Percentiles rank a stretch among this genome's conserved stretches.
Conservation (phyloP, 2,329 filamentous ascomycete species). For the Aspergillus alliaceus region DNA sequence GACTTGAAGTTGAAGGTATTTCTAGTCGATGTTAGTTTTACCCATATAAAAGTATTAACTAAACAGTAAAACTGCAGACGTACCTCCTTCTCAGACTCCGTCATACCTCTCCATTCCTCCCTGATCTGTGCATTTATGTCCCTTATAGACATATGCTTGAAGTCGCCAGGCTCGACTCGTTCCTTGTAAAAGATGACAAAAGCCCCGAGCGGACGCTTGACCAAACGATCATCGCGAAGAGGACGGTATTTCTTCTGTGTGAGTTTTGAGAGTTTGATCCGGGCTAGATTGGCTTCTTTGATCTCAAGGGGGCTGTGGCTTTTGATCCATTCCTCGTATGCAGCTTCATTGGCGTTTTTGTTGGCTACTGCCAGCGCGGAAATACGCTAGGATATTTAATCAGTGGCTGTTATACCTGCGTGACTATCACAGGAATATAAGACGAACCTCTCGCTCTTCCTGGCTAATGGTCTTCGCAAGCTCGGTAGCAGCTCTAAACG, state of each 20-base stretch:
- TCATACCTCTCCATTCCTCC: constrained; percentile 28
- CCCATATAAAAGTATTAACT: background rate
- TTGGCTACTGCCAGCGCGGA: constrained; percentile 52
- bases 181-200: constrained; percentile 49
- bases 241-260: constrained; percentile 15
- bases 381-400: constrained; percentile 47
- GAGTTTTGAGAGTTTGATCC: constrained; percentile 36
- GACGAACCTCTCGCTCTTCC: constrained; percentile 25
- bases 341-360: constrained; percentile 43
- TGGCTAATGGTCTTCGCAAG: constrained; percentile 16
- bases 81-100: constrained; percentile 39
- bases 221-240: constrained; percentile 56
- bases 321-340: constrained; percentile 56
- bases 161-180: constrained; percentile 49
- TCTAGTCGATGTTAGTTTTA: constrained; percentile 22
- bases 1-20: constrained; percentile 26
- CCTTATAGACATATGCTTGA: constrained; percentile 43
- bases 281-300: constrained; percentile 59
- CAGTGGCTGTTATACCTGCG: constrained; percentile 2
- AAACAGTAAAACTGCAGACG: background rate
- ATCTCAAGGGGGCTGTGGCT: constrained; percentile 59
- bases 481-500: constrained; percentile 18
- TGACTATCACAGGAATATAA: background rate
- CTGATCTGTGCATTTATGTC: constrained; percentile 33
- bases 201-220: constrained; percentile 43